Evolutionary conservation across 2,329 filamentous ascomycete genomes (phyloP).

Genomic region (Aspergillus pseudoglaucus): DNA sequence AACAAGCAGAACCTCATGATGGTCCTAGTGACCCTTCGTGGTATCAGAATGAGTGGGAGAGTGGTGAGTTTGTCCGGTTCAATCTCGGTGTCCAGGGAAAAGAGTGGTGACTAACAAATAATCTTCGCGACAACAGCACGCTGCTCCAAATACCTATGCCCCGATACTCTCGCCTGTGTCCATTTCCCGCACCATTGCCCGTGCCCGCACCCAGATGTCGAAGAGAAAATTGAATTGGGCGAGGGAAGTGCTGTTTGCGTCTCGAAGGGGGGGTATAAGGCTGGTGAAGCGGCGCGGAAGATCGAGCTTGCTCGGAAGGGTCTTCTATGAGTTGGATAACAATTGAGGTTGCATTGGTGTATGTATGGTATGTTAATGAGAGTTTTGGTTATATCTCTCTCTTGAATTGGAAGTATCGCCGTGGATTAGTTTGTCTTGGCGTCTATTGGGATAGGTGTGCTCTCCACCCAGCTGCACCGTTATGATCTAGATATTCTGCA

Average conservation of each 20-base stretch:
- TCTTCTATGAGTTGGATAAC: constrained; percentile 29
- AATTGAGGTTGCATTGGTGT: no score
- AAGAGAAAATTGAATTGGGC: constrained; percentile 66
- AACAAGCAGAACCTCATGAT: constrained; percentile 60
- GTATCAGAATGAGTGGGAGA: constrained; percentile 66
- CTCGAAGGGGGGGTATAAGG: constrained; percentile 43
- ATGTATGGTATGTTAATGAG: no score
- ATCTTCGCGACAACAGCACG: constrained; percentile 48
- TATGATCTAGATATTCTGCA: no score
- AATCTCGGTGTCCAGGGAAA: background rate
- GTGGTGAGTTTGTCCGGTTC: background rate
- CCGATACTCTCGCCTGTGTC: constrained; percentile 88
- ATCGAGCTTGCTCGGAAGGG: constrained; percentile 46
- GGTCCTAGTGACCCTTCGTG: constrained; percentile 74
- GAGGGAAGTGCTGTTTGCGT: constrained; percentile 45
- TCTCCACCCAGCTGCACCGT: no score
- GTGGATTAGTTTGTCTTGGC: no score
- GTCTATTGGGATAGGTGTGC: no score
- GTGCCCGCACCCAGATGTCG: constrained; percentile 69
- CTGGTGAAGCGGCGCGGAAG: constrained; percentile 42
- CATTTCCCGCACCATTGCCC: constrained; percentile 96
- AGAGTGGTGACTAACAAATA: constrained; percentile 17
- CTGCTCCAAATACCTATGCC: constrained; percentile 91
- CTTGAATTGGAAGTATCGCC: no score
- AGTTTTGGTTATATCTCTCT: no score